Percentiles rank a stretch among this genome's conserved stretches.
Conservation (phyloP, 1,284 basidiomycete species). For the Apiotrichum akiyoshidainum region DNA sequence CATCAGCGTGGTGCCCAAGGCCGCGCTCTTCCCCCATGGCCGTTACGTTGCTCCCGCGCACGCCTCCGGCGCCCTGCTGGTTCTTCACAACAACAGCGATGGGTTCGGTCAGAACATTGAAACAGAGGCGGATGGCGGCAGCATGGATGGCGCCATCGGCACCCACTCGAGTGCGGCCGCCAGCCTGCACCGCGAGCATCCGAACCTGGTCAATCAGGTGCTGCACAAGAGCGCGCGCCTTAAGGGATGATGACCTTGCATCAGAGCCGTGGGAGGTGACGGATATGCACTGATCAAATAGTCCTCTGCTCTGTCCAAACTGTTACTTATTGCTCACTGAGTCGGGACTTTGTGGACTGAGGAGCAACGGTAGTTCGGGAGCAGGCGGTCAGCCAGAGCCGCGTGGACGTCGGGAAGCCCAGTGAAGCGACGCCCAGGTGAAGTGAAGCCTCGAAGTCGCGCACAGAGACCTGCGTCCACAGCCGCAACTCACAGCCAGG, state of each 20-base stretch:
- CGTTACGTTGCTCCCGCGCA: conserved; percentile 3
- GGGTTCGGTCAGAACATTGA: conserved; percentile 39
- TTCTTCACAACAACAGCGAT: conserved; percentile 35
- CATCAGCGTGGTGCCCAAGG: conserved; percentile 13
- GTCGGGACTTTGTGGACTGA: too few species aligned
- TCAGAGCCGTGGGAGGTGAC: too few species aligned
- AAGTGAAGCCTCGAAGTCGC: too few species aligned
- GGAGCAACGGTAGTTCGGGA: too few species aligned
- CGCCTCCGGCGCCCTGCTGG: conserved; percentile 11
- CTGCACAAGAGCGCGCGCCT: not conserved
- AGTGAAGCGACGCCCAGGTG: too few species aligned
- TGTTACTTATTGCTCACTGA: too few species aligned
- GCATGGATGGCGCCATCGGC: conserved; percentile 30
- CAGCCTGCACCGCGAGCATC: conserved; percentile 14
- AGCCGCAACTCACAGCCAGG: too few species aligned
- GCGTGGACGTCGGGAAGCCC: too few species aligned
- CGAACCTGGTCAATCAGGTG: not conserved
- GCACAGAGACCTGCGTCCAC: too few species aligned
- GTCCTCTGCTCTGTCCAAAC: too few species aligned
- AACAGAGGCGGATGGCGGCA: conserved; percentile 20
- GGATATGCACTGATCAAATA: too few species aligned
- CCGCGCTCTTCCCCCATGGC: conserved; percentile 16
- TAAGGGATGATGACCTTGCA: not conserved
- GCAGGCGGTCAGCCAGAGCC: too few species aligned
- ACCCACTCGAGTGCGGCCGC: conserved; percentile 19